Base-by-base conservation (phyloP, 257 asterid species). In the Scutellaria galericulata region DNA sequence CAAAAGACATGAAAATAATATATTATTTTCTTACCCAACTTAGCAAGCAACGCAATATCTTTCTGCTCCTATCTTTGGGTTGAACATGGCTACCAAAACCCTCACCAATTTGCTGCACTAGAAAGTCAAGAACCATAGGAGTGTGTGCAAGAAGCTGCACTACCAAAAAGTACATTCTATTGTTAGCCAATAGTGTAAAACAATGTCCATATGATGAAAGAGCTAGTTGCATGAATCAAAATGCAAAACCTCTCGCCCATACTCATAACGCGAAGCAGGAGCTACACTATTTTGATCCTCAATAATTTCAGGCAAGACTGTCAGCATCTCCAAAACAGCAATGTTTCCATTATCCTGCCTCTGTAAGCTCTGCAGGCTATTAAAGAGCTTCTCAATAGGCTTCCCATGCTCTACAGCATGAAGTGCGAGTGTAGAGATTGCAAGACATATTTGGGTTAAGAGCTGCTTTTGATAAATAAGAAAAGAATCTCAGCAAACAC, bases 381-480 rank as follows among this genome's bases (percentile, higher is more conserved):
- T 81, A 82, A 90, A 92, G 79, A 92, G 90, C 83, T 88, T 88
- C 86, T 87, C 94, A 4, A 88, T 66, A 11, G 96, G 91, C 80
- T 84, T 85, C 52, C 81, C 93, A 80, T 77, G 88, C 83, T 89
- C 97, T 52, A 79, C 93, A 39, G 96, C 94, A 77, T 80, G 90
- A 78, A 92, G 88, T 63, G 88, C 80, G 63, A 92, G 91, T 48
- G 88, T 79, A 55, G 96, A 85, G 75, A 90, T 91, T 66, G 98
- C 95, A 78, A 92, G 96, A 83, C 98, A 92, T 20, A 92, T 85
- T 88, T 92, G 98, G 40, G 98, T 92, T 68, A 92, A 79, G 67
- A 92, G 96, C 98, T 92, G 96, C 66, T 76, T 31, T 65, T 4
- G n/a, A 11, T 62, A 22, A 35, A 15, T 39, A 76, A 63, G 59